Percentiles rank a stretch among this genome's conserved stretches.
Evolutionary conservation across 257 asterid genomes (phyloP).

Genomic region (Nicotiana obtusifolia): DNA sequence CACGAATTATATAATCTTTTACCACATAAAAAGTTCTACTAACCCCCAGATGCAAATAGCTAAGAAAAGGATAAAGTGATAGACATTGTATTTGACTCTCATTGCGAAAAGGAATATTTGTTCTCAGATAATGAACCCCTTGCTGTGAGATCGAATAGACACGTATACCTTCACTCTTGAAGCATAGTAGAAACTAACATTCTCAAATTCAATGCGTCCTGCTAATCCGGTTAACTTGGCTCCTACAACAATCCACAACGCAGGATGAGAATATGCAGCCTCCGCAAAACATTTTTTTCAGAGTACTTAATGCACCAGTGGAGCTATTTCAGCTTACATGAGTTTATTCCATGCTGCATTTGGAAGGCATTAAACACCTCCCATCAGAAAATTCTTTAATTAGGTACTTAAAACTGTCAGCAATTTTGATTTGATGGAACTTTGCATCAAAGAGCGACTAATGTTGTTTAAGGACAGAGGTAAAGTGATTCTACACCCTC

Average conservation of each 20-base stretch:
- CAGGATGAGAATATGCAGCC: background rate
- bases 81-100: background rate
- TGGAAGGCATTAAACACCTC: background rate
- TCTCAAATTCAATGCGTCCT: slow-evolving; percentile 65
- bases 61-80: background rate
- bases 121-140: background rate
- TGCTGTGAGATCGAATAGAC: background rate
- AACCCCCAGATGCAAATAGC: background rate
- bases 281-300: background rate
- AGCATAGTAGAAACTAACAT: slow-evolving; percentile 70
- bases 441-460: slow-evolving; percentile 1
- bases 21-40: background rate
- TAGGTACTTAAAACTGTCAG: background rate
- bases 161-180: slow-evolving; percentile 61
- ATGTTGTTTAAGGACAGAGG: background rate
- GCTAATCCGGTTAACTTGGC: slow-evolving; percentile 55
- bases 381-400: background rate
- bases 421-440: background rate
- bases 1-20: background rate
- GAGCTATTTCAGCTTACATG: background rate
- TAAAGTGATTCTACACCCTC: background rate
- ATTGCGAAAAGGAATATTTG: background rate
- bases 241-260: slow-evolving; percentile 43
- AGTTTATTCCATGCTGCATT: background rate
- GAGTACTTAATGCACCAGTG: background rate